These are phyloP conservation scores for Exserohilum turcica DNA, from an alignment of 2,329 filamentous ascomycete genomes.

Conservation along the genomic window DNA sequence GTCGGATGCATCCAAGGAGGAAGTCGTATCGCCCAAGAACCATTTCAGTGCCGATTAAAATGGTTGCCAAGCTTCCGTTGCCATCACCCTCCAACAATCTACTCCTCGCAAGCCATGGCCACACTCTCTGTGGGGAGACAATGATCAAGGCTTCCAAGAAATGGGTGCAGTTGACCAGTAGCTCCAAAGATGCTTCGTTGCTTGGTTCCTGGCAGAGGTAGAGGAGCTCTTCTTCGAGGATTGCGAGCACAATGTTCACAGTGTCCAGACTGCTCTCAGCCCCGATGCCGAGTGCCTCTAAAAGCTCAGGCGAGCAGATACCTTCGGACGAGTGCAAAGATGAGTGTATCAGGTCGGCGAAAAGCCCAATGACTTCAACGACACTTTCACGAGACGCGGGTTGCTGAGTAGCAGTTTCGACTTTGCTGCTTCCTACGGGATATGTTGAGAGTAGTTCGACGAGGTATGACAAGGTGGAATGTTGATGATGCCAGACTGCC, in stretches of 20 bases:
- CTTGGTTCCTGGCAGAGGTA: constrained; percentile 59
- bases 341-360: constrained; percentile 69
- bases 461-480: constrained; percentile 80
- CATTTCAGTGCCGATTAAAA: constrained; percentile 83
- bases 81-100: constrained; percentile 78
- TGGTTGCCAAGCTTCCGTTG: constrained; percentile 73
- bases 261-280: constrained; percentile 69
- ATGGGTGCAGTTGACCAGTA: constrained; percentile 76
- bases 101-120: constrained; percentile 86
- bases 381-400: constrained; percentile 64
- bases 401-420: constrained; percentile 54
- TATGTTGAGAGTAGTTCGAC: constrained; percentile 76
- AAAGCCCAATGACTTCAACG: constrained; percentile 73
- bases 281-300: constrained; percentile 42
- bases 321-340: constrained; percentile 39
- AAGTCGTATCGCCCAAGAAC: constrained; percentile 77
- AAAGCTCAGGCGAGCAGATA: constrained; percentile 35
- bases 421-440: constrained; percentile 59
- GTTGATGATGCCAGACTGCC: constrained; percentile 73
- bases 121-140: constrained; percentile 79
- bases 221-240: constrained; percentile 73
- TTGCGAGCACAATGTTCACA: constrained; percentile 79
- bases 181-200: constrained; percentile 65
- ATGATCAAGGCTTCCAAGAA: constrained; percentile 76
- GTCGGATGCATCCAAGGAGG: constrained; percentile 70